Base-by-base conservation (phyloP, 192 early-diverging fungal species). In the Chytriomyces hyalinus region DNA sequence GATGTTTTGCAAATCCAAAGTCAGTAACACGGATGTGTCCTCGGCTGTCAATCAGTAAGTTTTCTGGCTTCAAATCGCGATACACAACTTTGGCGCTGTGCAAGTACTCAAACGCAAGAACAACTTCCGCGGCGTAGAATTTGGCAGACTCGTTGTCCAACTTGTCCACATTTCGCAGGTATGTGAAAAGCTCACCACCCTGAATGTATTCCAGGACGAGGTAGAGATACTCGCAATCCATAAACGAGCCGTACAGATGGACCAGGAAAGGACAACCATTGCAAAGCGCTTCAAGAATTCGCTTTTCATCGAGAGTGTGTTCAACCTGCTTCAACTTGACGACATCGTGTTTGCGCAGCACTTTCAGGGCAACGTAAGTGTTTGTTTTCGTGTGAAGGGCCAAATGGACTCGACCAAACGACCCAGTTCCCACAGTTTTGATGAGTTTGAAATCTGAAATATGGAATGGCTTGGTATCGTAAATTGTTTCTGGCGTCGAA, bases 191-290 rank as follows among this genome's bases (percentile, higher is more conserved):
- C 69, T 94, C 93, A 7, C 93, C 93, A 4, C 93, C 93, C 24
- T 90, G 90, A 80, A 94, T 91, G 65, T 92, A 94, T 66, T 94
- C 92, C 78, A 93, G 84, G 1, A 94, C 91, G 44, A 94, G 78
- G 68, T 94, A 94, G 45, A 94, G 87, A 46, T 94, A 89, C 20
- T 90, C 86, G 0, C 85, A 80, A 1, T 92, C 93, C 80, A 94
- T 92, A 87, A 98, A 97, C 8, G 94, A 92, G 80, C 95, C 96
- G 78, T 97, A 95, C 65, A 98, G 88, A 28, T 93, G 93, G 20
- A 98, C 97, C 53, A 98, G 93, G 80, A 98, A 98, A 20, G 97
- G 96, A 66, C 73, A 75, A 10, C 73, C 73, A 44, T 75, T 75
- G 75, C 95, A 89, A 17, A 86, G 80, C 0, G 90, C 88, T 69